phyloP scores from a whole-genome alignment of 2,329 filamentous ascomycete species.

The Eutypa lata region DNA sequence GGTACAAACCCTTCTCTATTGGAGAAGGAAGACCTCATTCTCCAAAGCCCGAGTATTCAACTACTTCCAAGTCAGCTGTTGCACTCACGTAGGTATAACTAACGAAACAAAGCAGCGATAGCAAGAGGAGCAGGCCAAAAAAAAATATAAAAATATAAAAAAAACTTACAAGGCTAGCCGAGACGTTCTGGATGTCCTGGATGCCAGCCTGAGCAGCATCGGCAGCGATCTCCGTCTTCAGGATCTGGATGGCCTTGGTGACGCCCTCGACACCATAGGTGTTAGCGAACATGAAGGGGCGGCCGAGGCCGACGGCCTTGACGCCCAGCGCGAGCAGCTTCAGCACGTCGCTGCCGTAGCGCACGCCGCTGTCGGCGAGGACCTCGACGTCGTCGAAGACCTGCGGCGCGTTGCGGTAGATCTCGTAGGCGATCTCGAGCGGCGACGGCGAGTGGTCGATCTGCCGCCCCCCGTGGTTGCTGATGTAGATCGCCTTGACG shows the following conservation, averaged over 20 bases:
- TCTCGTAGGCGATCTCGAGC: constrained; percentile 30
- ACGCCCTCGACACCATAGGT: constrained; percentile 1
- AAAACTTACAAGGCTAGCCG: background rate
- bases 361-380: constrained; percentile 35
- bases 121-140: background rate
- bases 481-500: constrained; percentile 32
- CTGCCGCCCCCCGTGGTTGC: constrained; percentile 41
- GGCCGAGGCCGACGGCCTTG: constrained; percentile 39
- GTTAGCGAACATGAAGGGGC: constrained; percentile 14
- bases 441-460: constrained; percentile 34
- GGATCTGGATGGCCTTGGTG: background rate
- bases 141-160: background rate
- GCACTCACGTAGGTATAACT: background rate
- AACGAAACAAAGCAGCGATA: accelerated
- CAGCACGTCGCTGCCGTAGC: constrained; percentile 36
- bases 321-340: constrained; percentile 39
- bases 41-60: background rate
- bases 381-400: constrained; percentile 34
- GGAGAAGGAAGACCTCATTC: background rate
- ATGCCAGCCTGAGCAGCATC: background rate
- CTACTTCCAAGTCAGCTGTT: background rate
- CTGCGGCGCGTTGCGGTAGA: constrained; percentile 33
- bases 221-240: background rate
- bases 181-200: background rate
- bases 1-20: background rate